phyloP scores from a whole-genome alignment of 2,329 filamentous ascomycete species.

The Fusarium virguliforme region DNA sequence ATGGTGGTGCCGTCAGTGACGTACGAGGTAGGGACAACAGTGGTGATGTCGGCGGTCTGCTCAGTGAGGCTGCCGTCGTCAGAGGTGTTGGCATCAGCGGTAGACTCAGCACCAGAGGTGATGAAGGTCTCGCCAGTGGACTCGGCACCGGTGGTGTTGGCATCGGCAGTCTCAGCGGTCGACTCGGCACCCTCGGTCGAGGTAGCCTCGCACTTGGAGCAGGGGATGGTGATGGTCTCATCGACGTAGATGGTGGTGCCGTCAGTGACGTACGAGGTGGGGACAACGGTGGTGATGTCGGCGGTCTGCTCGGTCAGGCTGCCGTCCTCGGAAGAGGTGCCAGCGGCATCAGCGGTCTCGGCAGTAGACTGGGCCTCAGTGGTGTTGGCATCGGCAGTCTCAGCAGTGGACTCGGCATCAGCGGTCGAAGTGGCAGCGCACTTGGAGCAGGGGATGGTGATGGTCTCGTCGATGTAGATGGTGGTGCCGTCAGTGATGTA shows the following conservation, averaged over 20 bases:
- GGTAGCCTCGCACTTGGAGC: constrained; percentile 38
- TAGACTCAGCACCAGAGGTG: constrained; percentile 28
- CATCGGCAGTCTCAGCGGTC: constrained; percentile 24
- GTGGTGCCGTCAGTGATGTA: constrained; percentile 42
- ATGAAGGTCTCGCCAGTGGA: constrained; percentile 32
- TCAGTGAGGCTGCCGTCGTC: constrained; percentile 18
- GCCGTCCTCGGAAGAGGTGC: constrained; percentile 24
- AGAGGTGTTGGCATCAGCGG: constrained; percentile 10
- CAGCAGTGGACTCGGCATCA: constrained; percentile 21
- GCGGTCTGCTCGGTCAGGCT: constrained; percentile 33
- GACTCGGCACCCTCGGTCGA: constrained; percentile 25
- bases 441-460: constrained; percentile 44
- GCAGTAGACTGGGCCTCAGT: constrained; percentile 13
- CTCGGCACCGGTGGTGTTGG: constrained; percentile 6
- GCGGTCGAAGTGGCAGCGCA: constrained; percentile 33
- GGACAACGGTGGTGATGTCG: constrained; percentile 37
- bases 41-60: constrained; percentile 34
- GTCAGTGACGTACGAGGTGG: constrained; percentile 40
- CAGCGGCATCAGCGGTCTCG: constrained; percentile 23
- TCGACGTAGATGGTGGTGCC: constrained; percentile 43
- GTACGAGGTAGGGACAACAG: constrained; percentile 42
- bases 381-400: constrained; percentile 18
- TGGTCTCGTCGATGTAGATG: constrained; percentile 42
- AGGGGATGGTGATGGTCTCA: constrained; percentile 42
- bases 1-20: constrained; percentile 44